These are phyloP conservation scores for Monilinia polystroma DNA, from an alignment of 2,329 filamentous ascomycete species.

Conservation along the genomic window DNA sequence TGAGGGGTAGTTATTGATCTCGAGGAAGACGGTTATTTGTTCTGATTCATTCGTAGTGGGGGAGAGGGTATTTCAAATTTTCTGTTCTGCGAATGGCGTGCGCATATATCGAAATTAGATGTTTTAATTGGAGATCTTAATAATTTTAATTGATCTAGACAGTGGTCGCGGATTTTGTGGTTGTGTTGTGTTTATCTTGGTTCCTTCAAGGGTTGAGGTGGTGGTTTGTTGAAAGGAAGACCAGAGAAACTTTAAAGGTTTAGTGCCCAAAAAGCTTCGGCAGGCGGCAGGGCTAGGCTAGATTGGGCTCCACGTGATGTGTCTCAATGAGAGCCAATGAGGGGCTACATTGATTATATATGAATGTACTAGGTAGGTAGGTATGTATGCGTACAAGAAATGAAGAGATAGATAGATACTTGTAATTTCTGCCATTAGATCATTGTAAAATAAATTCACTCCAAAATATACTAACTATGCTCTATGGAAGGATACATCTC, in stretches of 20 bases:
- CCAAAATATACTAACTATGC: no score
- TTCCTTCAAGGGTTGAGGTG: slow-evolving; percentile 9
- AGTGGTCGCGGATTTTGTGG: slow-evolving; percentile 3
- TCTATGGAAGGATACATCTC: no score
- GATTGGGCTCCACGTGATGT: neutral
- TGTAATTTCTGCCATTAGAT: no score
- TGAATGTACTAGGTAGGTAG: neutral
- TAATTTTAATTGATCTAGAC: slow-evolving; percentile 11
- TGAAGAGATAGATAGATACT: no score
- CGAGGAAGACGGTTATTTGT: slow-evolving; percentile 12
- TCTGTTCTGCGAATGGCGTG: slow-evolving; percentile 24
- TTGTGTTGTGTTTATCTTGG: slow-evolving; percentile 1
- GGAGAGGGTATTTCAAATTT: slow-evolving; percentile 5
- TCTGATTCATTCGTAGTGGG: slow-evolving; percentile 15
- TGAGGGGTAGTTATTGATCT: slow-evolving; percentile 23
- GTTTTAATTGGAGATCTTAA: slow-evolving; percentile 17
- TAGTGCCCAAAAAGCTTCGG: slow-evolving; percentile 18
- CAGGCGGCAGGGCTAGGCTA: slow-evolving; percentile 14
- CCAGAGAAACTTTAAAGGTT: slow-evolving; percentile 21
- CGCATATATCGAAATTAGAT: slow-evolving; percentile 28
- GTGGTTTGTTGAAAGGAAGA: slow-evolving; percentile 18
- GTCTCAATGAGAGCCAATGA: neutral
- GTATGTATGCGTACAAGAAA: no score
- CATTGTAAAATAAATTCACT: no score
- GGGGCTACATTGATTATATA: neutral